Conservation (phyloP, 345 rosid genomes). For the Linum trigynum region DNA sequence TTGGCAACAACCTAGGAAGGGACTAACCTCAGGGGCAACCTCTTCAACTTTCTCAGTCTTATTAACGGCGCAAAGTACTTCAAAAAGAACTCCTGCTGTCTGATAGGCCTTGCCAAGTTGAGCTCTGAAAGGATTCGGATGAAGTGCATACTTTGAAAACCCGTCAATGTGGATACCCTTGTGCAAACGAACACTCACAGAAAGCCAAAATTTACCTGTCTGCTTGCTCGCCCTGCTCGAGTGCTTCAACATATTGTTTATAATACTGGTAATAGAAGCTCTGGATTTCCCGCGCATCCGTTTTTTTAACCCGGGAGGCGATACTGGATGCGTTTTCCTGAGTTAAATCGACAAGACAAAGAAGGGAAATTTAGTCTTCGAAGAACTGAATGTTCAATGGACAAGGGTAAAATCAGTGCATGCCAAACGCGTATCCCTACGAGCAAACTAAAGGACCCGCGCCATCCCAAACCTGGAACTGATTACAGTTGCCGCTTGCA, state of each 20-base stretch:
- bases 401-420: not conserved
- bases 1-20: slow-evolving; percentile 5
- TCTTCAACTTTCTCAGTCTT: slow-evolving; percentile 97
- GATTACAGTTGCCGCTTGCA: too few species aligned
- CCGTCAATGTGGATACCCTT: not conserved
- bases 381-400: not conserved
- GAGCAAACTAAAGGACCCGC: slow-evolving; percentile 1
- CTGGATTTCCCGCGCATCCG: slow-evolving; percentile 92
- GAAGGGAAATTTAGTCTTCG: not conserved
- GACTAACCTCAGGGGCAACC: slow-evolving; percentile 95
- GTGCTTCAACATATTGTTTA: slow-evolving; percentile 79
- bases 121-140: slow-evolving; percentile 47
- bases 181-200: not conserved
- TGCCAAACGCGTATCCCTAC: slow-evolving; percentile 3
- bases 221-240: slow-evolving; percentile 94
- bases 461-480: too few species aligned
- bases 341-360: not conserved
- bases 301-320: slow-evolving; percentile 86
- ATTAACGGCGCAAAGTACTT: slow-evolving; percentile 95
- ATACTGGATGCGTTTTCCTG: slow-evolving; percentile 95
- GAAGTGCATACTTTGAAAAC: not conserved
- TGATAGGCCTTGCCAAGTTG: slow-evolving; percentile 98
- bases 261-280: slow-evolving; percentile 89
- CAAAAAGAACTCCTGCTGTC: slow-evolving; percentile 96
- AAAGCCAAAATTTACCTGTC: slow-evolving; percentile 48